Base-by-base conservation (phyloP, 495 filamentous ascomycete genomes). In the Melanomma pulvis-pyrius region DNA sequence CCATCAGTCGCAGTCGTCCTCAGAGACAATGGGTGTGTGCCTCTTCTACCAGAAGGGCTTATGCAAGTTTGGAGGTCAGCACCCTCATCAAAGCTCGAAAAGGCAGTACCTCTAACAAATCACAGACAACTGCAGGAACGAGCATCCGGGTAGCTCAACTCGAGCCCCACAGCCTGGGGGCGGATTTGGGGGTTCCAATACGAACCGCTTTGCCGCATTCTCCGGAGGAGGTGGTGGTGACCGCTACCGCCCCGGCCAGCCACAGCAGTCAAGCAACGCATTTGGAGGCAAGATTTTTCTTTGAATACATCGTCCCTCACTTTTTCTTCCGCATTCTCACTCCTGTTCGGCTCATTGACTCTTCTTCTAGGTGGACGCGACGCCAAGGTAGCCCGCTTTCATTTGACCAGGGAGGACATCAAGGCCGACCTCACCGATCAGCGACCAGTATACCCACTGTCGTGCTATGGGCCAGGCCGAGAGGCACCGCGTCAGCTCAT, bases 401-500 rank as follows among this genome's bases (percentile, higher is more conserved):
- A 63, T 47, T 75, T 92, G 34, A 83, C 76, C 28, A 77, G 76
- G 46, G 83, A 82, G 0, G 74, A 73, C 7, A 88, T 96, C 69
- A 81, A 82, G 50, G 61, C 64, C 15, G 91, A 96, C 65, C 78
- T 96, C n/a, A 82, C 79, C 0, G 76, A 79, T 30, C 90, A 92
- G 57, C 83, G 82, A 21, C 92, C 92, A 39, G 72, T 81, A 80
- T 97, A 91, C 90, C 82, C 92, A 13, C 83, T 96, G n/a, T 96
- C 92, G 0, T 82, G 86, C 39, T 97, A 93, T 75, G 88, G 84
- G 6, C 91, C 92, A 0, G 86, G 84, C 4, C 81, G 77, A 66
- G 83, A 91, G 57, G 87, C 87, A 1, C 92, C 92, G 1, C 83
- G 84, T 13, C 90, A 92, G 73, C 80, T 96, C 1, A 92, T 96